phyloP scores from a whole-genome alignment of 768 basidiomycete genomes.

The Lentinula edodes region DNA sequence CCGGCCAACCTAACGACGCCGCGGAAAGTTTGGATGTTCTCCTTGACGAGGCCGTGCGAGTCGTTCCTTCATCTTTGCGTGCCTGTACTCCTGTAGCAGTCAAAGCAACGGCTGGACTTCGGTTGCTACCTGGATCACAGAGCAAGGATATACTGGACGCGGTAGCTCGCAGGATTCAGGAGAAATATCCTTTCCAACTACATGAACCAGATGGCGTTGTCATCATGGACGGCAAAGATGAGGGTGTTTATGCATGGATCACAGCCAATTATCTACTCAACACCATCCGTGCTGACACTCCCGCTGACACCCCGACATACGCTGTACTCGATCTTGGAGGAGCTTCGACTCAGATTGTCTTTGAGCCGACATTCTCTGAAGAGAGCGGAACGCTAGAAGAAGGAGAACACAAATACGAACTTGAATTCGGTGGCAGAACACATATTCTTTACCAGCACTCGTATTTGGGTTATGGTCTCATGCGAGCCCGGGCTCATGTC shows the following conservation, averaged over 20 bases:
- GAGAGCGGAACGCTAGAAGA: conserved; percentile 28
- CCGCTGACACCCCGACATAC: conserved; percentile 48
- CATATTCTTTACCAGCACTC: conserved; percentile 90
- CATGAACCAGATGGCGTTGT: conserved; percentile 46
- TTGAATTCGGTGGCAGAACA: conserved; percentile 53
- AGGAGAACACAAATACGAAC: conserved; percentile 71
- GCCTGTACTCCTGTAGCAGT: conserved; percentile 67
- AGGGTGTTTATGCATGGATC: conserved; percentile 81
- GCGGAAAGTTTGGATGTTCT: conserved; percentile 76
- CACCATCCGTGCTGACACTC: conserved; percentile 55
- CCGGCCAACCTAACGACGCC: conserved; percentile 55
- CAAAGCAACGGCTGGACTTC: conserved; percentile 68
- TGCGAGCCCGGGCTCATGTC: conserved; percentile 78
- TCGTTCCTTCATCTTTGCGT: conserved; percentile 64
- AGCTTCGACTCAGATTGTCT: conserved; percentile 96
- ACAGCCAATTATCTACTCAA: conserved; percentile 91
- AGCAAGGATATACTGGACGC: conserved; percentile 55
- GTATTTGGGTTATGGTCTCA: conserved; percentile 94
- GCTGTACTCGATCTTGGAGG: conserved; percentile 97
- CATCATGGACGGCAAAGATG: conserved; percentile 77
- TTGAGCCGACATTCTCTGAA: conserved; percentile 61
- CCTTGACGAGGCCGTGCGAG: conserved; percentile 71
- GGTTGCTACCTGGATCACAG: conserved; percentile 49
- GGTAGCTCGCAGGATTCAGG: conserved; percentile 43
- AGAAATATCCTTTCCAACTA: conserved; percentile 42